Percentiles rank a stretch among this genome's conserved stretches.
Evolutionary conservation across 2,329 filamentous ascomycete genomes (phyloP).

Genomic region (Dryadomyces quercus-mongolicae): DNA sequence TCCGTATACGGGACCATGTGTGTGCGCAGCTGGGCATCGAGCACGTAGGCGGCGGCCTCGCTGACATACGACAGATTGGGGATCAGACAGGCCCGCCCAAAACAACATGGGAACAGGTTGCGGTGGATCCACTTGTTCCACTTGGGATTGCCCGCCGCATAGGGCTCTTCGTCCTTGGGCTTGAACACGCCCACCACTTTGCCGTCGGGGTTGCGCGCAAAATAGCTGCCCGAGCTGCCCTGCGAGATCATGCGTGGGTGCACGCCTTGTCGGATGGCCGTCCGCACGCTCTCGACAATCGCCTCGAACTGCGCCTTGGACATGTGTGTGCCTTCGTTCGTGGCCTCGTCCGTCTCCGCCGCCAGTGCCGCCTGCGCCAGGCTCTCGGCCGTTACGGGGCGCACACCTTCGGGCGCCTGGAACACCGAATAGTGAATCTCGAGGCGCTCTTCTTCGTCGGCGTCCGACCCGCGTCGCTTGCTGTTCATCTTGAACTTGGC

Average conservation of each 20-base stretch:
- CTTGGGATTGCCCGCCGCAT: slow-evolving; percentile 92
- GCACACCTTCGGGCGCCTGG: slow-evolving; percentile 77
- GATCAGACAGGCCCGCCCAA: slow-evolving; percentile 88
- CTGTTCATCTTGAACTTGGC: slow-evolving; percentile 97
- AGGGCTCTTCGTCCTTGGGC: slow-evolving; percentile 97
- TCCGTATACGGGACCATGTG: slow-evolving; percentile 94
- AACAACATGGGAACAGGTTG: slow-evolving; percentile 94
- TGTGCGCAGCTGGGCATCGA: slow-evolving; percentile 81
- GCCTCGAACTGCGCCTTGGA: slow-evolving; percentile 73
- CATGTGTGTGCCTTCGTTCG: slow-evolving; percentile 33
- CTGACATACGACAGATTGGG: slow-evolving; percentile 97
- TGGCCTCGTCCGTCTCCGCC: slow-evolving; percentile 36
- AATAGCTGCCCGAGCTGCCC: slow-evolving; percentile 95
- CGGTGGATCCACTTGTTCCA: slow-evolving; percentile 99
- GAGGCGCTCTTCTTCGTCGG: slow-evolving; percentile 68
- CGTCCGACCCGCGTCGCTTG: slow-evolving; percentile 35
- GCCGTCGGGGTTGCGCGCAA: slow-evolving; percentile 80
- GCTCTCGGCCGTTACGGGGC: slow-evolving; percentile 64
- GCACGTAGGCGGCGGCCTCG: slow-evolving; percentile 90
- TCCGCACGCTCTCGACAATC: slow-evolving; percentile 78
- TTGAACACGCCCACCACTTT: slow-evolving; percentile 98
- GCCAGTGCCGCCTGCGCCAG: slow-evolving; percentile 35
- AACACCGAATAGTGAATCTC: slow-evolving; percentile 98
- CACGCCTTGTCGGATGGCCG: slow-evolving; percentile 78
- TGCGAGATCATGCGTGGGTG: slow-evolving; percentile 96